These are phyloP conservation scores for Massarina eburnea DNA, from an alignment of 2,329 filamentous ascomycete species.

Conservation along the genomic window DNA sequence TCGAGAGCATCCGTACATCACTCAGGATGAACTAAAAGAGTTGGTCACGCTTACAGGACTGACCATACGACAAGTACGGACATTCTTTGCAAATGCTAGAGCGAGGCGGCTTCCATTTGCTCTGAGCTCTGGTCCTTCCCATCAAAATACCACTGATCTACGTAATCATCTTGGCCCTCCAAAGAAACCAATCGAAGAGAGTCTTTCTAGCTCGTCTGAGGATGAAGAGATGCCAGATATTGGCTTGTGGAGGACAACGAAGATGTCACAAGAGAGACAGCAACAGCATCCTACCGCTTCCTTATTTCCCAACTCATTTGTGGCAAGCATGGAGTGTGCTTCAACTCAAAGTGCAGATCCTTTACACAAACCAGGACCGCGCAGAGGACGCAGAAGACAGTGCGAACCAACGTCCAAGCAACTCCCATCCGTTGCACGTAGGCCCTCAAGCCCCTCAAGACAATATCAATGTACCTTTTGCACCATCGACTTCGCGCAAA, in stretches of 20 bases:
- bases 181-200: conserved; percentile 10
- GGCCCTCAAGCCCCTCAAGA: conserved; percentile 15
- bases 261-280: conserved; percentile 14
- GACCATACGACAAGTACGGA: conserved; percentile 20
- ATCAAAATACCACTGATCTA: conserved; percentile 3
- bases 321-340: conserved; percentile 19
- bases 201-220: conserved; percentile 24
- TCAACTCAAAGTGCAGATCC: background rate
- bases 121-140: background rate
- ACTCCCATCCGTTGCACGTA: conserved; percentile 12
- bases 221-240: conserved; percentile 13
- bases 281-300: conserved; percentile 14
- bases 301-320: conserved; percentile 20
- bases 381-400: conserved; percentile 25
- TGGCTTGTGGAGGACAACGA: conserved; percentile 17
- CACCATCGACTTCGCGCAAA: conserved; percentile 52
- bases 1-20: conserved; percentile 23
- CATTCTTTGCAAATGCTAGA: conserved; percentile 26
- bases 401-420: conserved; percentile 10
- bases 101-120: conserved; percentile 18
- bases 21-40: conserved; percentile 14
- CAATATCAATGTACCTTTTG: conserved; percentile 58
- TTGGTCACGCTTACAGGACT: conserved; percentile 16
- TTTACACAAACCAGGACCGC: conserved; percentile 15
- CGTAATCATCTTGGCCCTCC: conserved; percentile 17